These are phyloP conservation scores for Patellaria atrata DNA, from an alignment of 495 filamentous ascomycete genomes.

Conservation along the genomic window DNA sequence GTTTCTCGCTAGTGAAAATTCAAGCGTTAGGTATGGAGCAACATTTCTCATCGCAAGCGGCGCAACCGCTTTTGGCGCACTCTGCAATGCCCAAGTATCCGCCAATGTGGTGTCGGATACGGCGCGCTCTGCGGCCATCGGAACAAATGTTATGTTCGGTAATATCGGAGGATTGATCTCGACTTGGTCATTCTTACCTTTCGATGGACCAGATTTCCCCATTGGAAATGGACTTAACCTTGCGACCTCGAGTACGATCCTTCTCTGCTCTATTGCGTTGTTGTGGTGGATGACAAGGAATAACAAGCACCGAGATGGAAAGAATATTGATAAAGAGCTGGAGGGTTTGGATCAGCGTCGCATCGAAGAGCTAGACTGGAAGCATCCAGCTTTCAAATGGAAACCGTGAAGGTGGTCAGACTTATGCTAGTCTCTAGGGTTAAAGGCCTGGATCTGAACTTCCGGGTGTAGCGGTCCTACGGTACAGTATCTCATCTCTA, in stretches of 20 bases:
- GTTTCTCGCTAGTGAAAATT: conserved; percentile 44
- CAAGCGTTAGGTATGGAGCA: conserved; percentile 50
- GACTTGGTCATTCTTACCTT: conserved; percentile 55
- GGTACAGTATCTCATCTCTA: too few relatives aligned
- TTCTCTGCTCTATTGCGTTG: conserved; percentile 34
- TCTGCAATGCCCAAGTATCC: conserved; percentile 49
- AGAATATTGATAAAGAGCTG: conserved; percentile 40
- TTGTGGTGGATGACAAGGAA: conserved; percentile 49
- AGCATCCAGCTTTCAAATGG: conserved; percentile 50
- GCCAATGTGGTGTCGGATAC: conserved; percentile 62
- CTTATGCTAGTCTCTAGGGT: too few relatives aligned
- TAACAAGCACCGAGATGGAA: conserved; percentile 42
- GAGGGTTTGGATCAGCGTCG: conserved; percentile 38
- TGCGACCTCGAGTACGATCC: conserved; percentile 39
- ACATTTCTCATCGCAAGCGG: conserved; percentile 53
- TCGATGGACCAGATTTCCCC: conserved; percentile 50
- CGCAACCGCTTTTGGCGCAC: conserved; percentile 40
- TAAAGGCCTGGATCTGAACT: too few relatives aligned
- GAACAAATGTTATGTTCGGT: conserved; percentile 53
- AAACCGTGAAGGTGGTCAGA: conserved; percentile 11
- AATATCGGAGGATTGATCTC: conserved; percentile 58
- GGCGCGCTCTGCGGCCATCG: conserved; percentile 50
- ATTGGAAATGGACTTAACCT: conserved; percentile 64
- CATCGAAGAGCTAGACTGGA: conserved; percentile 58
- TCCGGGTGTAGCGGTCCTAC: too few relatives aligned